Evolutionary conservation across 2,329 filamentous ascomycete species (phyloP).

Genomic region (Penicillium sp.): DNA sequence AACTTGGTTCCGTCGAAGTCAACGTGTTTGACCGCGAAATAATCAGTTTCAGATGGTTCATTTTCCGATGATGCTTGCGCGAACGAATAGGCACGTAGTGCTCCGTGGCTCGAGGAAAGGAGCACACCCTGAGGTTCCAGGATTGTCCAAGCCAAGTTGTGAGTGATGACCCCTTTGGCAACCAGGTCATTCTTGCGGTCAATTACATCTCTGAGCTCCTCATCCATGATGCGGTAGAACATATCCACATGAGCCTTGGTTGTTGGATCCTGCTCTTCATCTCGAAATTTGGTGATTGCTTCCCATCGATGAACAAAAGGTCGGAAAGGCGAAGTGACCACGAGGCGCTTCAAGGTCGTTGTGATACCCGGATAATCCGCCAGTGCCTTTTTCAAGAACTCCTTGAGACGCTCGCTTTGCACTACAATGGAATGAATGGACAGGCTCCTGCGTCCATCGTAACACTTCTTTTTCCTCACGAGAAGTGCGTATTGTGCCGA

Average conservation of each 20-base stretch:
- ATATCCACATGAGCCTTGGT: conserved; percentile 50
- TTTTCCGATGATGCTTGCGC: not conserved
- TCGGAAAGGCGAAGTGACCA: conserved; percentile 60
- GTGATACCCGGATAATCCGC: conserved; percentile 60
- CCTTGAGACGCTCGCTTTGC: conserved; percentile 61
- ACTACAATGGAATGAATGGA: conserved; percentile 62
- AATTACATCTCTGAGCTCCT: conserved; percentile 53
- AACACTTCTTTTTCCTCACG: conserved; percentile 57
- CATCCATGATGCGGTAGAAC: conserved; percentile 48
- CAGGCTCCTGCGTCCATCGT: conserved; percentile 59
- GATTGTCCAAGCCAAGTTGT: conserved; percentile 45
- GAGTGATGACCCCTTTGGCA: conserved; percentile 53
- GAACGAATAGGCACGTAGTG: conserved; percentile 13
- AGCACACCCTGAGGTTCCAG: conserved; percentile 33
- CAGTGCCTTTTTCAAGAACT: conserved; percentile 54
- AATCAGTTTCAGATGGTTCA: not conserved
- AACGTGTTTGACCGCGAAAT: conserved; percentile 13
- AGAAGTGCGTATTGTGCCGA: conserved; percentile 62
- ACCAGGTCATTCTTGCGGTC: conserved; percentile 52
- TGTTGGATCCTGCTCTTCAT: conserved; percentile 43
- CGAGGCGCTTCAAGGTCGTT: conserved; percentile 57
- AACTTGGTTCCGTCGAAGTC: conserved; percentile 22
- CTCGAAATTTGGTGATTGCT: conserved; percentile 43
- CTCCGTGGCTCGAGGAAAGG: conserved; percentile 4
- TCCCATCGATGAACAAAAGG: conserved; percentile 66